These are phyloP conservation scores for Saturnispora sanitii DNA, from an alignment of 805 yeast species.

Conservation along the genomic window DNA sequence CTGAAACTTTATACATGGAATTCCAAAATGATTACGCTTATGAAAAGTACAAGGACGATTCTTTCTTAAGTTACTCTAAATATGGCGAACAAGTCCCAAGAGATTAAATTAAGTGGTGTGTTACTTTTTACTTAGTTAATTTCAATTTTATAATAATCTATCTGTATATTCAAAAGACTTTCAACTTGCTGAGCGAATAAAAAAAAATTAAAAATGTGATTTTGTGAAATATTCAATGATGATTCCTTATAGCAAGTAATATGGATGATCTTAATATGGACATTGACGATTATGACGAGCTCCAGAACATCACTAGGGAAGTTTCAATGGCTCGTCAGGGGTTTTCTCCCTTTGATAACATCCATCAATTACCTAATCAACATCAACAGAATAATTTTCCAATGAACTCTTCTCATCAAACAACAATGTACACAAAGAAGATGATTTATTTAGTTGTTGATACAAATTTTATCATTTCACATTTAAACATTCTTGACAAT, in stretches of 20 bases:
- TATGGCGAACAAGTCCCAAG: constrained; percentile 4
- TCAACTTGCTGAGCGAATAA: too few species aligned
- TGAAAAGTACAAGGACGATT: constrained; percentile 29
- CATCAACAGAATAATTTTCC: not conserved
- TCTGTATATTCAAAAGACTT: too few species aligned
- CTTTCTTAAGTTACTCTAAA: constrained; percentile 22
- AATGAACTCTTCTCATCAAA: not conserved
- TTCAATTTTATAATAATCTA: too few species aligned
- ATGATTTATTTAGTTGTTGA: constrained; percentile 48
- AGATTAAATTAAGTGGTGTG: not conserved
- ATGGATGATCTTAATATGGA: constrained; percentile 8
- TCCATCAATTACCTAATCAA: too few species aligned
- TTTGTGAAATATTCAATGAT: not conserved
- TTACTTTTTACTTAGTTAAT: not conserved
- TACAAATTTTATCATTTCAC: constrained; percentile 73
- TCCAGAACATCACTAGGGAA: constrained; percentile 2
- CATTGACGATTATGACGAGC: constrained; percentile 4
- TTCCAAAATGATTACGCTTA: constrained; percentile 61
- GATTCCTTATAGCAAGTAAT: not conserved
- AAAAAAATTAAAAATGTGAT: too few species aligned
- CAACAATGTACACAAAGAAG: not conserved
- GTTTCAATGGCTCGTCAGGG: not conserved
- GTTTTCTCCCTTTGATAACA: too few species aligned
- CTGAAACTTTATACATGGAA: constrained; percentile 60
- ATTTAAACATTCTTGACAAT: constrained; percentile 47